Conservation (phyloP, 2,329 filamentous ascomycete species). For the Chaetomium strumarium region DNA sequence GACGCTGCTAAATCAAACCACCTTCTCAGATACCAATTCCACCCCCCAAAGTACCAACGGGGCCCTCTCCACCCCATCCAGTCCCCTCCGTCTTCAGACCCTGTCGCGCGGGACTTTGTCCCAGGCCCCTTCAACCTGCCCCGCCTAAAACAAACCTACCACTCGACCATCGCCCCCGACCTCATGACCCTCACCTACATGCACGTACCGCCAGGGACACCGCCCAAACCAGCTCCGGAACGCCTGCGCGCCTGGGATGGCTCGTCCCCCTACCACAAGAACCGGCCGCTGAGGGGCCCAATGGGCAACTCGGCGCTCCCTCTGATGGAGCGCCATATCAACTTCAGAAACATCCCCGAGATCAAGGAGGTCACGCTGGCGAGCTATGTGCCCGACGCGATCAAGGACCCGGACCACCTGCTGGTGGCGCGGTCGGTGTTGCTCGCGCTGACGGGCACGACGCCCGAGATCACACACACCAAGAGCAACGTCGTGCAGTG, state of each 20-base stretch:
- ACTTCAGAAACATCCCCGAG: slow-evolving; percentile 79
- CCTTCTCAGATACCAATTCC: slow-evolving; percentile 76
- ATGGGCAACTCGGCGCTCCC: slow-evolving; percentile 69
- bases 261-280: slow-evolving; percentile 90
- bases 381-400: slow-evolving; percentile 63
- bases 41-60: slow-evolving; percentile 89
- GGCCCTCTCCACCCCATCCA: slow-evolving; percentile 91
- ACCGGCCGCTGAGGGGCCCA: slow-evolving; percentile 77
- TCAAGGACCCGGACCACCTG: slow-evolving; percentile 65
- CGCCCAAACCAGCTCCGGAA: slow-evolving; percentile 47
- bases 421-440: slow-evolving; percentile 79
- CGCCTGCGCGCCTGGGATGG: slow-evolving; percentile 82
- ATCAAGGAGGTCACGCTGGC: slow-evolving; percentile 78
- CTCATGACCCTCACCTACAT: slow-evolving; percentile 83
- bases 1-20: slow-evolving; percentile 20
- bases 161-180: slow-evolving; percentile 79
- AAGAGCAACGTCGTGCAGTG: slow-evolving; percentile 69
- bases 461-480: slow-evolving; percentile 63
- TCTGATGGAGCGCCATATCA: slow-evolving; percentile 66
- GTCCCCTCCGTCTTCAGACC: slow-evolving; percentile 79
- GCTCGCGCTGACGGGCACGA: slow-evolving; percentile 77
- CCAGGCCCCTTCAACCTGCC: slow-evolving; percentile 88
- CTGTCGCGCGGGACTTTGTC: slow-evolving; percentile 78
- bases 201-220: slow-evolving; percentile 74
- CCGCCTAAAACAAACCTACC: slow-evolving; percentile 83